phyloP scores from a whole-genome alignment of 179 eudicot species.

The Silene vulgaris region DNA sequence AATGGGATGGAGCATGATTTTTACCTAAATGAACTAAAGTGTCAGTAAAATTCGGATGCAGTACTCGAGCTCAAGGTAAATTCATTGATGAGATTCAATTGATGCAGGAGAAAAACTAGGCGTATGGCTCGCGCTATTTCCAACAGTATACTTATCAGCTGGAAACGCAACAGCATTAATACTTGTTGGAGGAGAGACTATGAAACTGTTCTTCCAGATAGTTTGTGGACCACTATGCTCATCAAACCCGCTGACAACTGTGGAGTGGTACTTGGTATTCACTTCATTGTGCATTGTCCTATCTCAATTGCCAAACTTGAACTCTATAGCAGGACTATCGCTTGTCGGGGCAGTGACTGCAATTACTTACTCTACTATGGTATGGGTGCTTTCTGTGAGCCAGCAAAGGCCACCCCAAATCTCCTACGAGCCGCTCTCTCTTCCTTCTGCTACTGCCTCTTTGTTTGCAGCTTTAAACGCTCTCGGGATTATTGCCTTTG shows the following conservation, averaged over 20 bases:
- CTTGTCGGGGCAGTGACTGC: slow-evolving; percentile 95
- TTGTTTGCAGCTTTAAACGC: slow-evolving; percentile 75
- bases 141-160: slow-evolving; percentile 88
- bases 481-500: slow-evolving; percentile 87
- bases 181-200: slow-evolving; percentile 91
- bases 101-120: slow-evolving; percentile 72
- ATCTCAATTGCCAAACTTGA: slow-evolving; percentile 88
- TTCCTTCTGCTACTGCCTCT: slow-evolving; percentile 64
- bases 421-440: slow-evolving; percentile 60
- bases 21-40: too few species aligned
- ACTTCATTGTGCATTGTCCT: slow-evolving; percentile 83
- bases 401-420: slow-evolving; percentile 65
- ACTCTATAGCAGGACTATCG: slow-evolving; percentile 95
- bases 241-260: slow-evolving; percentile 83
- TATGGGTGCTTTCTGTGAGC: slow-evolving; percentile 90
- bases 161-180: slow-evolving; percentile 96
- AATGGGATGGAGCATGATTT: too few species aligned
- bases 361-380: slow-evolving; percentile 85
- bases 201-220: slow-evolving; percentile 83
- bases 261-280: slow-evolving; percentile 96
- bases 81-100: not conserved
- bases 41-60: too few species aligned
- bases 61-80: not conserved
- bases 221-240: slow-evolving; percentile 88
- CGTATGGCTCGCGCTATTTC: slow-evolving; percentile 91